phyloP scores from a whole-genome alignment of 305 asterid species.

The Solanum aculeatissimum region DNA sequence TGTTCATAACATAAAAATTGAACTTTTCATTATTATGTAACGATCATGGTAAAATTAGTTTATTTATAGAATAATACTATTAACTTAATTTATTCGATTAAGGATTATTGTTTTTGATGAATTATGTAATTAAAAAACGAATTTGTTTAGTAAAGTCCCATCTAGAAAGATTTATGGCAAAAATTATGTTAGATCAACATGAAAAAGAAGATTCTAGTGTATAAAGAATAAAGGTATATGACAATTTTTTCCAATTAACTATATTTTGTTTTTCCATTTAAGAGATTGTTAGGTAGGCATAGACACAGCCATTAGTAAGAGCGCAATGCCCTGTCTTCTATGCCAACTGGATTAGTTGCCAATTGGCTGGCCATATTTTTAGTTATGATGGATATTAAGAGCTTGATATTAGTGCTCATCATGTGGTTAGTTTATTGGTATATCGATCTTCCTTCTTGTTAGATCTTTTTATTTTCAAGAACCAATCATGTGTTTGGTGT shows the following conservation, averaged over 20 bases:
- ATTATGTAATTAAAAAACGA: neutral
- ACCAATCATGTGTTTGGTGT: neutral
- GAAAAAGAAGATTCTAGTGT: neutral
- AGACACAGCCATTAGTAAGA: neutral
- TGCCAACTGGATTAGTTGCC: neutral
- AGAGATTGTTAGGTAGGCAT: neutral
- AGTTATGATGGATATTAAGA: neutral
- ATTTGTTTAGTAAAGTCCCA: neutral
- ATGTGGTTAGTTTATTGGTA: neutral
- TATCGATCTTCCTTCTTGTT: neutral
- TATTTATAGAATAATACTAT: neutral
- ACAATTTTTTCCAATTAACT: neutral
- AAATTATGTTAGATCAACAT: neutral
- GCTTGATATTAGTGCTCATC: neutral
- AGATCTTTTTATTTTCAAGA: neutral
- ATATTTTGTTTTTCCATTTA: neutral
- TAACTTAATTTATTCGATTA: neutral
- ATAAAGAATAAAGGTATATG: neutral
- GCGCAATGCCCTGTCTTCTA: neutral
- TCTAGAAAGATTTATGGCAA: neutral
- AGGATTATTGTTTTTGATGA: neutral
- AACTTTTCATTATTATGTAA: neutral
- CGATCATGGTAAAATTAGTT: neutral
- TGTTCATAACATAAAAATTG: neutral
- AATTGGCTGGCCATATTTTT: neutral